Percentiles rank a stretch among this genome's conserved stretches.
Evolutionary conservation across 2,329 filamentous ascomycete species (phyloP).

Genomic region (Trichophyton verrucosum): DNA sequence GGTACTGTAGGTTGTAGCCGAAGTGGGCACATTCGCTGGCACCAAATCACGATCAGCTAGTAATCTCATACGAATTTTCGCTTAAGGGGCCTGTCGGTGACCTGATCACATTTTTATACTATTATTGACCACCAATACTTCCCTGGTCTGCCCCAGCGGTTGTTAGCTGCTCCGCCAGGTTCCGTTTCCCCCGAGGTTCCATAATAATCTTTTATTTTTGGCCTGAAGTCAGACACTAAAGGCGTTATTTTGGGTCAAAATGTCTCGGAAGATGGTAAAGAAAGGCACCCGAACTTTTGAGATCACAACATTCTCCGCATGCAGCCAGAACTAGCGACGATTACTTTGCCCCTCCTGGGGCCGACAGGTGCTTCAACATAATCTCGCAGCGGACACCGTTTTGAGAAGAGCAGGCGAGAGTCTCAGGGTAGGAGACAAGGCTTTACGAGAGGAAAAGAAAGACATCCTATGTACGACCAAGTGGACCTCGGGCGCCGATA

Average conservation of each 20-base stretch:
- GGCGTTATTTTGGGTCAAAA: no score
- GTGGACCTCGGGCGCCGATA: not conserved
- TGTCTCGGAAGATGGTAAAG: no score
- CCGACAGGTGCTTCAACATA: not conserved
- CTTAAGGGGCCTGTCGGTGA: not conserved
- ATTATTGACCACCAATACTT: not conserved
- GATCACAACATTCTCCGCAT: not conserved
- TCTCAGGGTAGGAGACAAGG: not conserved
- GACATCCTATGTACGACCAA: not conserved
- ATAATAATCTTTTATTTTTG: not conserved
- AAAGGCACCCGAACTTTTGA: no score
- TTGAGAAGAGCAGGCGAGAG: not conserved
- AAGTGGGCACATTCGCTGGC: not conserved
- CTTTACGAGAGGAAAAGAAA: not conserved
- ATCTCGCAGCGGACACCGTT: not conserved
- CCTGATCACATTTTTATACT: not conserved
- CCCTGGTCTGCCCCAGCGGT: not conserved
- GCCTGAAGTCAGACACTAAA: not conserved
- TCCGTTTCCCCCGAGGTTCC: not conserved
- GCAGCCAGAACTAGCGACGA: not conserved
- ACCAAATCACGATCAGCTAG: not conserved
- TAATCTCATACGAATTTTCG: not conserved
- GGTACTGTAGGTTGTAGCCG: not conserved
- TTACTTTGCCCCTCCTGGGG: not conserved
- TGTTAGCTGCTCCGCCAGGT: not conserved